phyloP scores from a whole-genome alignment of 73 alveolate genomes.

The Symbiodinium pilosum region DNA sequence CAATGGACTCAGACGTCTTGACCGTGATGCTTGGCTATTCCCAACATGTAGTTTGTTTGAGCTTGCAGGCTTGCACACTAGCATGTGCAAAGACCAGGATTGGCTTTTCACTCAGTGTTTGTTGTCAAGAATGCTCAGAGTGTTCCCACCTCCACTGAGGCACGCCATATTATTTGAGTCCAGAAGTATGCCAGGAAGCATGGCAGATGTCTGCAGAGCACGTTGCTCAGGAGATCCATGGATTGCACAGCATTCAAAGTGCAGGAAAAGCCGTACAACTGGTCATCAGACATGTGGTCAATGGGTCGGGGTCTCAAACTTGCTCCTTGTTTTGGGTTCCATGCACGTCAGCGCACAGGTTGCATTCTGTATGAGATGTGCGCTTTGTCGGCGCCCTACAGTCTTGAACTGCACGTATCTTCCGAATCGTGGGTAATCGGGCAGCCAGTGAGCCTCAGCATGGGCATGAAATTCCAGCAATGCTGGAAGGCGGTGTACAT shows the following conservation, averaged over 20 bases:
- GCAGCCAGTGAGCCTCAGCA: too few relatives aligned
- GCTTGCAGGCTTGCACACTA: constrained; percentile 95
- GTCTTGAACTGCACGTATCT: too few relatives aligned
- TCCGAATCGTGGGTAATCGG: too few relatives aligned
- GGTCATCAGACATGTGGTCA: constrained; percentile 97
- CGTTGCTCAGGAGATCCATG: background rate
- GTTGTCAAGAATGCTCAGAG: too few relatives aligned
- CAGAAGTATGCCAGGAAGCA: constrained; percentile 63
- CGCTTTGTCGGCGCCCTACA: constrained; percentile 83
- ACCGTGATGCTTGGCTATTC: too few relatives aligned
- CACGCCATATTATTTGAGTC: constrained; percentile 93
- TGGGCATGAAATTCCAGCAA: too few relatives aligned
- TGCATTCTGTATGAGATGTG: constrained; percentile 97
- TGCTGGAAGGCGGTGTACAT: too few relatives aligned
- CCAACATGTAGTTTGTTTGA: background rate
- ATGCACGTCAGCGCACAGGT: background rate
- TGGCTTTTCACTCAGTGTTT: background rate
- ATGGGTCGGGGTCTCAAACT: constrained; percentile 90
- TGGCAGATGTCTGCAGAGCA: background rate
- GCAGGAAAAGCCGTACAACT: constrained; percentile 95
- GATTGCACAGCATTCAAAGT: too few relatives aligned
- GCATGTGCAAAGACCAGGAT: constrained; percentile 97
- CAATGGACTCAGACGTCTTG: background rate
- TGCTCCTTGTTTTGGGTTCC: too few relatives aligned
- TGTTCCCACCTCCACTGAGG: constrained; percentile 51